phyloP scores from a whole-genome alignment of 2,329 filamentous ascomycete genomes.

The Colletotrichum sp. region DNA sequence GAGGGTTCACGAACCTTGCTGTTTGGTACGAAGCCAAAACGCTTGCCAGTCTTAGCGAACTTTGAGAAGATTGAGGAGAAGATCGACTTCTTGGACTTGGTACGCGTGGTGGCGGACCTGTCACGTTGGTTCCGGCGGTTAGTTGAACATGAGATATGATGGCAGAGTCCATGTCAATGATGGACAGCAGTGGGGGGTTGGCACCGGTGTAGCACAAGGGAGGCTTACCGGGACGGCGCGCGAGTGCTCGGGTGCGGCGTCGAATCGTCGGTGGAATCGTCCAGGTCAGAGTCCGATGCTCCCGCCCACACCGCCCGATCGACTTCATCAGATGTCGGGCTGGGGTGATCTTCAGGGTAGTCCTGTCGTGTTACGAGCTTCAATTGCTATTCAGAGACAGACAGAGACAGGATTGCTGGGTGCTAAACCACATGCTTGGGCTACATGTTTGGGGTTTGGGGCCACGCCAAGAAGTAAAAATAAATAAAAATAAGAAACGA shows the following conservation, averaged over 20 bases:
- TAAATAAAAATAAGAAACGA: not conserved
- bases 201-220: not conserved
- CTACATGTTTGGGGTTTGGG: not conserved
- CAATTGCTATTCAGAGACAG: not conserved
- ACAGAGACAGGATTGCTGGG: not conserved
- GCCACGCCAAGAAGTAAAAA: not conserved
- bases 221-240: not conserved
- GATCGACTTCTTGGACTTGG: not conserved
- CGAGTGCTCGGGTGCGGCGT: not conserved
- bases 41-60: slow-evolving; percentile 7
- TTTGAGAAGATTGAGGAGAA: slow-evolving; percentile 12
- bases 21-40: slow-evolving; percentile 17
- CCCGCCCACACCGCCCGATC: slow-evolving; percentile 5
- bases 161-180: not conserved
- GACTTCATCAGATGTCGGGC: slow-evolving; percentile 17
- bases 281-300: slow-evolving; percentile 11
- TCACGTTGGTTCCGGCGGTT: not conserved
- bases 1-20: slow-evolving; percentile 4
- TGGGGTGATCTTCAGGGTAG: slow-evolving; percentile 7
- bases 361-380: not conserved
- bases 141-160: not conserved
- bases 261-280: slow-evolving; percentile 1
- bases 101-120: not conserved
- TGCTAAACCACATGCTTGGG: not conserved
- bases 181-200: not conserved